A percentile compares a stretch with the other conserved stretches of the same genome.
phyloP scores from a whole-genome alignment of 228 moss, liverwort and hornwort genomes.

The Sphagnum magellanicum region DNA sequence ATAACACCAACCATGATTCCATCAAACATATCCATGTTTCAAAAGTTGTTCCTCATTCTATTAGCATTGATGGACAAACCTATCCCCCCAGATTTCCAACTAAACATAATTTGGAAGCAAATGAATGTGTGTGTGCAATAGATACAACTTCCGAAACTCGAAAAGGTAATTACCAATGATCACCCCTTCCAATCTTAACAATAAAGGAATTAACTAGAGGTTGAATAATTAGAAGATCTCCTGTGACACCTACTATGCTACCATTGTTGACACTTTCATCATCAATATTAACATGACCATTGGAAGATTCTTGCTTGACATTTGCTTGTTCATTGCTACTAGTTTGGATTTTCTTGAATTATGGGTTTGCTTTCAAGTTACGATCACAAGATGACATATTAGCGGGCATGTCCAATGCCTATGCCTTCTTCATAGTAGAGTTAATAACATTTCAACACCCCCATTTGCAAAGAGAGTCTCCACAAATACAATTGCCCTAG shows the following conservation, averaged over 20 bases:
- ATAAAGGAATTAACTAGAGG: constrained; percentile 42
- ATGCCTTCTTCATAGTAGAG: constrained; percentile 67
- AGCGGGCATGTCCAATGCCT: constrained; percentile 34
- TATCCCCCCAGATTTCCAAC: constrained; percentile 78
- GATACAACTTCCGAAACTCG: constrained; percentile 57
- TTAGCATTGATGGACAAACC: constrained; percentile 78
- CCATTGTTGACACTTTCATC: constrained; percentile 10
- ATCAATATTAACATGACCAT: constrained; percentile 7
- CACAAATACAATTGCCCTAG: constrained; percentile 64
- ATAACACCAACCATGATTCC: constrained; percentile 84
- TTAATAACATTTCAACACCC: constrained; percentile 86
- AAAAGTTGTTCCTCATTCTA: constrained; percentile 75
- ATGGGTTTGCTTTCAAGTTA: constrained; percentile 7
- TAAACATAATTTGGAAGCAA: constrained; percentile 35
- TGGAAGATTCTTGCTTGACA: constrained; percentile 5
- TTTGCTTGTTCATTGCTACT: constrained; percentile 11
- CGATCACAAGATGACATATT: constrained; percentile 10
- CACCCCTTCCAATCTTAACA: constrained; percentile 26
- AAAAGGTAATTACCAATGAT: constrained; percentile 50
- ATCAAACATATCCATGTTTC: constrained; percentile 76
- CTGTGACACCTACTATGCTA: constrained; percentile 1
- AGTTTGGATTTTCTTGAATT: constrained; percentile 8
- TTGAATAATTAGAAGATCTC: not conserved
- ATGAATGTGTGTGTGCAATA: constrained; percentile 46
- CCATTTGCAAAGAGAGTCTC: constrained; percentile 75